Evolutionary conservation across 768 basidiomycete genomes (phyloP), one percentile per base, ranked within the genome.

Genomic region (Hypholoma fasciculare): DNA sequence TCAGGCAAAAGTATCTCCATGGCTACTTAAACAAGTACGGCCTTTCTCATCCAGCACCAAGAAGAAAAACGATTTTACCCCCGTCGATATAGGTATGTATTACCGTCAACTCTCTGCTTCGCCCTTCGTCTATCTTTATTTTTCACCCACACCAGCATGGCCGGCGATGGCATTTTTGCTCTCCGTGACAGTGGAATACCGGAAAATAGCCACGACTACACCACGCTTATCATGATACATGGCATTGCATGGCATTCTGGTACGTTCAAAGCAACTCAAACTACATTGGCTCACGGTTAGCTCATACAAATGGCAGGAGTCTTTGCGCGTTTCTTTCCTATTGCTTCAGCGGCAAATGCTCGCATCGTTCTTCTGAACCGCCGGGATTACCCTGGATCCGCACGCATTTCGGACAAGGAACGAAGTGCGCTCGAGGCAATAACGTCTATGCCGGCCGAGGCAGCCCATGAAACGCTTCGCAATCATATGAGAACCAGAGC

Each of bases 351-450:
- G 39, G 49, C 49, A 36, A 57, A 57, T 23, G 49, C 49, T 13
- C 48, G 56, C 14, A 37, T 57, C 26, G 19, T 57, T 57, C 39
- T 50, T 50, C 27, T 49, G 23, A 57, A 57, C 56, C 56, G 56
- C 19, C 56, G 48, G 48, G 56, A 57, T 37, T 57, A 57, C 36
- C 56, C 56, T 12, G 56, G 56, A 49, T 49, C 56, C 16, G 49
- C 56, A 17, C 56, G 48, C 39, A 49, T 57, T 23, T 40, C 48
- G 13, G 56, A 57, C 47, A 14, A 50, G 49, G 56, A 57, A 50
- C 56, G 56, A 23, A 49, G 48, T 23, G 48, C 38, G 19, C 56
- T 57, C 56, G 48, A 50, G 30, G 37, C 48, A 36, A 16, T 57
- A 49, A 34, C 56, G 39, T 49, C 48, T 17, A 51, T 50, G 48